Evolutionary conservation across 257 asterid species (phyloP), one percentile per base, ranked within the genome.

Genomic region (Anisodus acutangulus): DNA sequence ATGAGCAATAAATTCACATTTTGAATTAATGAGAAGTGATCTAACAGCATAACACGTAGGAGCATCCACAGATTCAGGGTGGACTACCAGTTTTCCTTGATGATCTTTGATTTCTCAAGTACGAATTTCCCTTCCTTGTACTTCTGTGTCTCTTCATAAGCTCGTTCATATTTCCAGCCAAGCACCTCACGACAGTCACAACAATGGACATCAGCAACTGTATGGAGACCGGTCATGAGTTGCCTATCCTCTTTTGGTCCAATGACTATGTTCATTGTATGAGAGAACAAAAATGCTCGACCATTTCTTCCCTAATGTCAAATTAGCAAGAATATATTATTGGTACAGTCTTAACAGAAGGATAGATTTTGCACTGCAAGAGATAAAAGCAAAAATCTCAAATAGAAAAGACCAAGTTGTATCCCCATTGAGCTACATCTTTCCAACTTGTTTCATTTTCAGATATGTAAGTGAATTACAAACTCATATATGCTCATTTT

Each of bases 111-210:
- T 76, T 85, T 87, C 86, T 87, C 88, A 62, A 88, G 86, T n/a
- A 90, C 71, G 58, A 83, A 84, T 84, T 89, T 89, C 17, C 92
- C 92, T 74, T 89, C 91, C 83, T 89, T 87, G 87, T 89, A 89
- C 87, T 87, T 89, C 83, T 89, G 90, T 1, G 89, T 31, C 8
- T 85, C 66, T 68, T 87, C 85, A 37, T 70, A 87, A 64, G 90
- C 91, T 55, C 89, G 87, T 82, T 87, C 91, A 19, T 89, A 87
- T 74, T 89, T 89, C 91, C 91, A 89, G 63, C 91, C 91, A 72
- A 89, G 57, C 51, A 89, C 58, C 83, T 87, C 89, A 6, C 9
- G 78, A 82, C 91, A 89, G 82, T 89, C 91, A 3, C 90, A 85
- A 13, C 91, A 89, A 58, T 74, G 78, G 51, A 89, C 76, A 84